Evolutionary conservation across 2,329 filamentous ascomycete species (phyloP).

Genomic region (Clarireedia monteithiana): DNA sequence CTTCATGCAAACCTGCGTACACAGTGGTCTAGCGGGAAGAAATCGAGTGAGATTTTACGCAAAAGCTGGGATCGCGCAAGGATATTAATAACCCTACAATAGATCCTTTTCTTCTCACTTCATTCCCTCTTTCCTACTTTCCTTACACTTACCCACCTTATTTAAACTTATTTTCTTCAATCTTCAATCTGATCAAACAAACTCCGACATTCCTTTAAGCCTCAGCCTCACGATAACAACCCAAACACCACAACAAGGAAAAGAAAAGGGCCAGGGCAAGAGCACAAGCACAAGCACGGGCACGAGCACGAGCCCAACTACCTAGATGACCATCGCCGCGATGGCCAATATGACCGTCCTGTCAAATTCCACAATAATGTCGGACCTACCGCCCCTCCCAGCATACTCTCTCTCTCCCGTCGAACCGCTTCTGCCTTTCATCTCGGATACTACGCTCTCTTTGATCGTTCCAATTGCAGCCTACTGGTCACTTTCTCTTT

Average conservation of each 20-base stretch:
- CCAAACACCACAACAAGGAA: not conserved
- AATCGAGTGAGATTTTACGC: not conserved
- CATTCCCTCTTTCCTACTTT: not conserved
- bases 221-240: too few relatives aligned
- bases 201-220: not conserved
- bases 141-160: too few relatives aligned
- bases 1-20: too few relatives aligned
- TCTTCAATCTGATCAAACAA: constrained; percentile 6
- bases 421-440: constrained; percentile 22
- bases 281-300: not conserved
- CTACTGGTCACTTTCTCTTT: constrained; percentile 80
- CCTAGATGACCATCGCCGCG: constrained; percentile 9
- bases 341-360: constrained; percentile 43
- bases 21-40: too few relatives aligned
- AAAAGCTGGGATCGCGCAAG: not conserved
- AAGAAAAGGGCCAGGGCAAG: not conserved
- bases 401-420: not conserved
- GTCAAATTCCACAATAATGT: constrained; percentile 31
- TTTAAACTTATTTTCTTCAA: not conserved
- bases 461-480: constrained; percentile 69
- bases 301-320: not conserved
- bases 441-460: constrained; percentile 72
- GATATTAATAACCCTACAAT: not conserved
- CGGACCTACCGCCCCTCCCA: constrained; percentile 27
- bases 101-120: not conserved